phyloP scores from a whole-genome alignment of 2,329 filamentous ascomycete genomes.

The Pestalotiopsis sp. region DNA sequence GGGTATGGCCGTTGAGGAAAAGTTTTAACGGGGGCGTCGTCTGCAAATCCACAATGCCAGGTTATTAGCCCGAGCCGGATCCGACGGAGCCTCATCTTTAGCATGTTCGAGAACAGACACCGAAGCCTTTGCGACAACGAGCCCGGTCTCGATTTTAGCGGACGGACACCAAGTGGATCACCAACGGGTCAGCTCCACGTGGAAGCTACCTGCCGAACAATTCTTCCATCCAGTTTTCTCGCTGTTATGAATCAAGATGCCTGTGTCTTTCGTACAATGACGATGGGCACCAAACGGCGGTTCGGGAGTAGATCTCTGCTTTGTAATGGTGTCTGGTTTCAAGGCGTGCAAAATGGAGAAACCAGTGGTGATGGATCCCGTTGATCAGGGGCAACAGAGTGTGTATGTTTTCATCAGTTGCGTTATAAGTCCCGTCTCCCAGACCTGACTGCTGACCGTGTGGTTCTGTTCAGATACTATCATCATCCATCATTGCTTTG shows the following conservation, averaged over 20 bases:
- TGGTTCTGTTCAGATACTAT: not conserved
- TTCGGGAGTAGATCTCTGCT: not conserved
- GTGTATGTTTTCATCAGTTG: no score
- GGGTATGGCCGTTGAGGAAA: not conserved
- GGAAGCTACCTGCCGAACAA: not conserved
- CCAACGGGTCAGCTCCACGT: not conserved
- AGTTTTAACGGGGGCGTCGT: not conserved
- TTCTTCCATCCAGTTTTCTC: not conserved
- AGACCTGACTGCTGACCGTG: not conserved
- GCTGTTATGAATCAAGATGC: not conserved
- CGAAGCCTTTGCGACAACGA: not conserved
- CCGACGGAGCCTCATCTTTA: slow-evolving; percentile 5
- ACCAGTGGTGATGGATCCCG: not conserved
- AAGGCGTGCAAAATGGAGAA: slow-evolving; percentile 2
- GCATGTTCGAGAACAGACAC: slow-evolving; percentile 1
- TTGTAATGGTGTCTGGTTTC: slow-evolving; percentile 1
- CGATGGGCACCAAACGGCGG: not conserved
- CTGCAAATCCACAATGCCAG: not conserved
- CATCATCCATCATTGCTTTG: not conserved
- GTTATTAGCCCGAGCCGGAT: slow-evolving; percentile 3
- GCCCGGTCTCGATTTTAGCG: not conserved
- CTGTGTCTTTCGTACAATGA: not conserved
- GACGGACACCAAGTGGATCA: slow-evolving; percentile 4
- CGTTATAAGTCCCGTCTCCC: not conserved
- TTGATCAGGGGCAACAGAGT: not conserved